Conservation (phyloP, 177 flowering plant species). For the Vitis hybrid region DNA sequence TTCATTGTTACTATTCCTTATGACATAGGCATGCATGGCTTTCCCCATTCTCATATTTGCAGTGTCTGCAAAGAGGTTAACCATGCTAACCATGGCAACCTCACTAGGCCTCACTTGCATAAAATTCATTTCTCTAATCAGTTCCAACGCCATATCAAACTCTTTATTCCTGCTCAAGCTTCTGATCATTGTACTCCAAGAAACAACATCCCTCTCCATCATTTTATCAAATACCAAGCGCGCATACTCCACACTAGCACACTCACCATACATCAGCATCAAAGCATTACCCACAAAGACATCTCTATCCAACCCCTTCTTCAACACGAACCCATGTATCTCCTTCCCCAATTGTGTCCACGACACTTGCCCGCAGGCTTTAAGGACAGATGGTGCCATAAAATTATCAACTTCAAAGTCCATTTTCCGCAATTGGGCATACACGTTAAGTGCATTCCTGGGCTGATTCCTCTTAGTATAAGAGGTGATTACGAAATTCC, state of each 20-base stretch:
- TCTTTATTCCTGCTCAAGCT: constrained; percentile 26
- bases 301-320: constrained; percentile 45
- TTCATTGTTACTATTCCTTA: constrained; percentile 31
- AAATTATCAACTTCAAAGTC: constrained; percentile 37
- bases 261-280: constrained; percentile 53
- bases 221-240: constrained; percentile 41
- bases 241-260: constrained; percentile 27
- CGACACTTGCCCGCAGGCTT: constrained; percentile 43
- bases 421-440: constrained; percentile 36
- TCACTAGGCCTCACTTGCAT: constrained; percentile 40
- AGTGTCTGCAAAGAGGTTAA: constrained; percentile 43
- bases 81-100: constrained; percentile 50
- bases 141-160: constrained; percentile 36
- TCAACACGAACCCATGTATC: constrained; percentile 50
- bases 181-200: constrained; percentile 64
- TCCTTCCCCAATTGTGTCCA: constrained; percentile 39
- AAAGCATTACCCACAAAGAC: constrained; percentile 46
- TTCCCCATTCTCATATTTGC: constrained; percentile 30
- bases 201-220: constrained; percentile 58
- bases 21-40: constrained; percentile 43
- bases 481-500: constrained; percentile 45
- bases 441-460: constrained; percentile 31
- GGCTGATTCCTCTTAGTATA: constrained; percentile 43
- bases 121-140: constrained; percentile 48
- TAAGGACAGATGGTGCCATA: constrained; percentile 48